A percentile compares a stretch with the other conserved stretches of the same genome.
phyloP scores from a whole-genome alignment of 208 protist genomes.

The Leishmania tropica region DNA sequence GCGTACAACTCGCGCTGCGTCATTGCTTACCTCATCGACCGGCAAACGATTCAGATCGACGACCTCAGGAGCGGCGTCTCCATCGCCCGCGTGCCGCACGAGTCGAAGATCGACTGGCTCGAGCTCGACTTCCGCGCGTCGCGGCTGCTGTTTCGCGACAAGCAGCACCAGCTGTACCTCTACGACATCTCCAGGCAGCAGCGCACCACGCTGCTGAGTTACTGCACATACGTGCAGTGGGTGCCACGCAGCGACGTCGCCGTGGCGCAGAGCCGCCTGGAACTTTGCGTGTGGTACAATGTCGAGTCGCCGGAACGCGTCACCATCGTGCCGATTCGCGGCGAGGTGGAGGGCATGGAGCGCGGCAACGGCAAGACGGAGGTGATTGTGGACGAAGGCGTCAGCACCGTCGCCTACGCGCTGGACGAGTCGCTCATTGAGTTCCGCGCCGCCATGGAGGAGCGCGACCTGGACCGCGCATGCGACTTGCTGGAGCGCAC shows the following conservation, averaged over 20 bases:
- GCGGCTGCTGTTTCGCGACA: slow-evolving; percentile 97
- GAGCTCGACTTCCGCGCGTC: slow-evolving; percentile 94
- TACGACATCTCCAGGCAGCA: slow-evolving; percentile 93
- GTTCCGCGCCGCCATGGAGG: slow-evolving; percentile 95
- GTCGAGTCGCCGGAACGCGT: slow-evolving; percentile 95
- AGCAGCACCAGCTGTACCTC: slow-evolving; percentile 93
- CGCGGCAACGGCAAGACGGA: slow-evolving; percentile 94
- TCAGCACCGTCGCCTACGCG: slow-evolving; percentile 92
- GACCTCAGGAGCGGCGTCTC: slow-evolving; percentile 89
- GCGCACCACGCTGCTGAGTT: slow-evolving; percentile 93
- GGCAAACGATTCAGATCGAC: slow-evolving; percentile 94
- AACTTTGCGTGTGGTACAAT: slow-evolving; percentile 98
- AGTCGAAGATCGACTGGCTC: slow-evolving; percentile 96
- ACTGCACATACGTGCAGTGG: slow-evolving; percentile 98
- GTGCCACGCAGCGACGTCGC: slow-evolving; percentile 97
- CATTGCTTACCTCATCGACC: slow-evolving; percentile 97
- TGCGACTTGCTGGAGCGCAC: slow-evolving; percentile 93
- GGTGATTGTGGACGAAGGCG: slow-evolving; percentile 97
- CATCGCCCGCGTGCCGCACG: slow-evolving; percentile 92
- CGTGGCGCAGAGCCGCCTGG: slow-evolving; percentile 96
- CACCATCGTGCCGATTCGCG: slow-evolving; percentile 95
- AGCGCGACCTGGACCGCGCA: slow-evolving; percentile 91
- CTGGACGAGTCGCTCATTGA: slow-evolving; percentile 98
- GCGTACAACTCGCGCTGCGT: slow-evolving; percentile 68
- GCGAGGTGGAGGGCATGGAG: slow-evolving; percentile 97